Evolutionary conservation across 2,329 filamentous ascomycete species (phyloP).

Genomic region (Chalaropsis ovoidea): DNA sequence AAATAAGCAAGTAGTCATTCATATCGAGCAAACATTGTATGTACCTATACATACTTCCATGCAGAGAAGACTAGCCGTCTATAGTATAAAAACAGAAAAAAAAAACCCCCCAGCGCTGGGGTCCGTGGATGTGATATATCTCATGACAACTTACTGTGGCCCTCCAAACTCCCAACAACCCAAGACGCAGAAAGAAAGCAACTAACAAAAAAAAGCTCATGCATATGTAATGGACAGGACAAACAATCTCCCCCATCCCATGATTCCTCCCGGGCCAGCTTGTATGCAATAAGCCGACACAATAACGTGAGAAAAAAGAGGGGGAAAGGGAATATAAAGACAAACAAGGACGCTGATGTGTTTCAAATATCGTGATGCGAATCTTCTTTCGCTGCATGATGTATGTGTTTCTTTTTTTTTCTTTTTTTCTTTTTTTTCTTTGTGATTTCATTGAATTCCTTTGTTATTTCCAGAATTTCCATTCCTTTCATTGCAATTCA

Average conservation of each 20-base stretch:
- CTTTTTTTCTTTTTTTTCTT: constrained; percentile 22
- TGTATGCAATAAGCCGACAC: too few relatives aligned
- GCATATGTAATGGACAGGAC: background rate
- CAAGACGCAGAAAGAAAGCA: background rate
- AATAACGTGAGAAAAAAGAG: background rate
- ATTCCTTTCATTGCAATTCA: constrained; percentile 20
- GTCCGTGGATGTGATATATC: constrained; percentile 9
- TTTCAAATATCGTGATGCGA: background rate
- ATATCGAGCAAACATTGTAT: background rate
- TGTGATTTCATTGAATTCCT: constrained; percentile 26
- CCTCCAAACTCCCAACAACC: background rate
- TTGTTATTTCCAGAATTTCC: constrained; percentile 23
- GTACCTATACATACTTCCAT: background rate
- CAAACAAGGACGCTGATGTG: background rate
- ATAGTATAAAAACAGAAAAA: background rate
- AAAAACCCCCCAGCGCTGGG: background rate
- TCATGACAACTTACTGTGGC: background rate
- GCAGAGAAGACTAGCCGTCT: background rate
- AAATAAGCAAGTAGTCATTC: background rate
- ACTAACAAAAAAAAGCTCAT: background rate
- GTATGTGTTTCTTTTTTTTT: constrained; percentile 18
- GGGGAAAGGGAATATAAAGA: background rate
- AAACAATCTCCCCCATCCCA: background rate
- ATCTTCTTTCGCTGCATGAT: constrained; percentile 18
- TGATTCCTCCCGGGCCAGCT: background rate